A percentile compares a stretch with the other conserved stretches of the same genome.
Conservation (phyloP, 805 yeast species). For the Kodamaea neixiangensis region DNA sequence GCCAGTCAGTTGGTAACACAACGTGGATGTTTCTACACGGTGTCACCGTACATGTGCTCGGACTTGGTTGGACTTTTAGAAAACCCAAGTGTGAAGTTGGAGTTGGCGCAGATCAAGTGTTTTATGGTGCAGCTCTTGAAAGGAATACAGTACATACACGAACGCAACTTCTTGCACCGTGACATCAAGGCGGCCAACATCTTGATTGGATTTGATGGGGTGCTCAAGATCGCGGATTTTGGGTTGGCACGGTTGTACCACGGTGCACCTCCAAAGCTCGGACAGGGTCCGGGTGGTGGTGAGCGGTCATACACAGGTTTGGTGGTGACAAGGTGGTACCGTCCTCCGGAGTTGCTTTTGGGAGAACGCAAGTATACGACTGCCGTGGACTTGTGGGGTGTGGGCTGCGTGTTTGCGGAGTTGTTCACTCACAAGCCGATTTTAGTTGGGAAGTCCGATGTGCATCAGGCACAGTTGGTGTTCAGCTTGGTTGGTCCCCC, state of each 20-base stretch:
- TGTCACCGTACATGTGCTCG: slow-evolving; percentile 87
- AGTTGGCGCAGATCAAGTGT: slow-evolving; percentile 75
- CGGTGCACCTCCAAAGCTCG: slow-evolving; percentile 58
- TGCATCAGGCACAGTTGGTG: slow-evolving; percentile 82
- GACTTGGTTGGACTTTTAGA: slow-evolving; percentile 89
- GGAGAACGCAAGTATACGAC: slow-evolving; percentile 89
- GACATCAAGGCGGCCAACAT: slow-evolving; percentile 98
- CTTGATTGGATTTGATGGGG: slow-evolving; percentile 72
- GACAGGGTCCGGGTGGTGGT: slow-evolving; percentile 60
- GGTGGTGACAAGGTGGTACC: slow-evolving; percentile 96
- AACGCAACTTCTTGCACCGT: slow-evolving; percentile 63
- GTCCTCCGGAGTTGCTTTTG: slow-evolving; percentile 90
- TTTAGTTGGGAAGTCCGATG: slow-evolving; percentile 79
- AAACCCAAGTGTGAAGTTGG: slow-evolving; percentile 66
- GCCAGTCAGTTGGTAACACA: slow-evolving; percentile 37
- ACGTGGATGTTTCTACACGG: slow-evolving; percentile 70
- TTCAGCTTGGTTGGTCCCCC: slow-evolving; percentile 87
- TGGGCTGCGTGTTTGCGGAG: slow-evolving; percentile 95
- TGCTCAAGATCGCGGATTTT: slow-evolving; percentile 90
- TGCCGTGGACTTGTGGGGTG: slow-evolving; percentile 97
- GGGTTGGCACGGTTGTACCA: slow-evolving; percentile 82
- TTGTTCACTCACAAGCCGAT: slow-evolving; percentile 81
- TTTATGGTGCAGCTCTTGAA: slow-evolving; percentile 73
- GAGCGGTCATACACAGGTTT: slow-evolving; percentile 53
- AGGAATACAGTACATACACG: slow-evolving; percentile 83